Conservation (phyloP, 371 early-diverging fungal genomes). For the Zopfochytrium polystomum region DNA sequence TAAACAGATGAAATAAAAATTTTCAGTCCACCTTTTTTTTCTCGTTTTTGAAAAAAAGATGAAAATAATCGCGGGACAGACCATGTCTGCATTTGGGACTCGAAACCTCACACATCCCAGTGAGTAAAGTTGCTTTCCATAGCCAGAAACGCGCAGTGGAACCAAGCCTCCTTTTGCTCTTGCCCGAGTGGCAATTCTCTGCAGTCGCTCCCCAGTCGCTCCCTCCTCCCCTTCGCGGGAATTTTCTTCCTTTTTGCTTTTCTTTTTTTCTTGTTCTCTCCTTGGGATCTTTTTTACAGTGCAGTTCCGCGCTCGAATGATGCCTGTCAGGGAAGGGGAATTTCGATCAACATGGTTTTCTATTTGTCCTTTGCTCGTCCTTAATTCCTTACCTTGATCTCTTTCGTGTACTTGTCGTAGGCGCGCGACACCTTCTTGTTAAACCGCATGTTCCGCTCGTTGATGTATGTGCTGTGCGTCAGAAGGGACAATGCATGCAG, state of each 20-base stretch:
- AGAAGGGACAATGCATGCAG: slow-evolving; percentile 1
- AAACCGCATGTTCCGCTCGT: slow-evolving; percentile 91
- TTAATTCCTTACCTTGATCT: slow-evolving; percentile 66
- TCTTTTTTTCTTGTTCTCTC: background rate
- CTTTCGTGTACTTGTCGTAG: slow-evolving; percentile 90
- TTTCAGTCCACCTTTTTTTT: too few relatives aligned
- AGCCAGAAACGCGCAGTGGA: too few relatives aligned
- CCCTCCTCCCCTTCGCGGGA: background rate
- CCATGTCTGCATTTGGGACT: too few relatives aligned
- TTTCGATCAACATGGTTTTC: background rate
- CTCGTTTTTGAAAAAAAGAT: too few relatives aligned
- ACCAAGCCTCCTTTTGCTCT: too few relatives aligned
- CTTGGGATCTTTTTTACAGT: slow-evolving; percentile 23
- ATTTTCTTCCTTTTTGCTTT: too few relatives aligned
- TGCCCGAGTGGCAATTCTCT: too few relatives aligned
- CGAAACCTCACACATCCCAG: too few relatives aligned
- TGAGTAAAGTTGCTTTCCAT: background rate
- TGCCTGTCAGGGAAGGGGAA: slow-evolving; percentile 14
- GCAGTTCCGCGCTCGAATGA: slow-evolving; percentile 48
- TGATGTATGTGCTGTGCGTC: slow-evolving; percentile 73
- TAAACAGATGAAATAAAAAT: too few relatives aligned
- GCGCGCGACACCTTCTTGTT: slow-evolving; percentile 90
- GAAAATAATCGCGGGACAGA: too few relatives aligned
- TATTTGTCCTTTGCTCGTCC: background rate
- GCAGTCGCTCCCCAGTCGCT: background rate